These are phyloP conservation scores for Pseudonitzschia delicatissima DNA, from an alignment of 108 stramenopile species.

Conservation along the genomic window DNA sequence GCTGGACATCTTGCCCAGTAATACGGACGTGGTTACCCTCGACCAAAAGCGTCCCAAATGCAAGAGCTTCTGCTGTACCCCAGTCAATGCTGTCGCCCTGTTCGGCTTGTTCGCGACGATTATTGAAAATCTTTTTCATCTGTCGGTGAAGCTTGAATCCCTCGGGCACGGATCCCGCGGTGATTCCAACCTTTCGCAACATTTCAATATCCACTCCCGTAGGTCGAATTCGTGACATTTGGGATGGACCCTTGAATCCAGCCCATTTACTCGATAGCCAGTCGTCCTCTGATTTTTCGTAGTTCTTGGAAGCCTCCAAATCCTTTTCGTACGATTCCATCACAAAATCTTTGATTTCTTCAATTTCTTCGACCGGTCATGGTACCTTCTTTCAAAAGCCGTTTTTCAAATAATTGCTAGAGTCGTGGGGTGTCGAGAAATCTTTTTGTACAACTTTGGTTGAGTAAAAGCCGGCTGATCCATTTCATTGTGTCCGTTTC, in stretches of 20 bases:
- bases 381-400: conserved; percentile 75
- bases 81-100: conserved; percentile 94
- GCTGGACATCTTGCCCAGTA: conserved; percentile 98
- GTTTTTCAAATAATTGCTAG: conserved; percentile 84
- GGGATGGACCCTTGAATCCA: conserved; percentile 92
- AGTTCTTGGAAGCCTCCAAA: conserved; percentile 89
- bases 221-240: conserved; percentile 80
- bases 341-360: conserved; percentile 83
- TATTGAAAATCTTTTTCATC: conserved; percentile 89
- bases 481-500: conserved; percentile 99
- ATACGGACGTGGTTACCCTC: conserved; percentile 98
- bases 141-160: conserved; percentile 92
- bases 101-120: conserved; percentile 77
- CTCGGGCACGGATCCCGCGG: conserved; percentile 82
- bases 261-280: conserved; percentile 94
- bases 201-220: conserved; percentile 91
- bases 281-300: conserved; percentile 73
- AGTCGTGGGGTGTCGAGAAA: conserved; percentile 85
- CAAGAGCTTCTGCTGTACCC: conserved; percentile 98
- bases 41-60: conserved; percentile 91
- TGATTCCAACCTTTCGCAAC: conserved; percentile 77
- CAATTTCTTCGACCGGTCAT: conserved; percentile 78
- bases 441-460: conserved; percentile 91
- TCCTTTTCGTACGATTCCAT: conserved; percentile 85
- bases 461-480: conserved; percentile 99